Evolutionary conservation across 116 monocot genomes (phyloP).

Genomic region (Dioscorea cayenensis): DNA sequence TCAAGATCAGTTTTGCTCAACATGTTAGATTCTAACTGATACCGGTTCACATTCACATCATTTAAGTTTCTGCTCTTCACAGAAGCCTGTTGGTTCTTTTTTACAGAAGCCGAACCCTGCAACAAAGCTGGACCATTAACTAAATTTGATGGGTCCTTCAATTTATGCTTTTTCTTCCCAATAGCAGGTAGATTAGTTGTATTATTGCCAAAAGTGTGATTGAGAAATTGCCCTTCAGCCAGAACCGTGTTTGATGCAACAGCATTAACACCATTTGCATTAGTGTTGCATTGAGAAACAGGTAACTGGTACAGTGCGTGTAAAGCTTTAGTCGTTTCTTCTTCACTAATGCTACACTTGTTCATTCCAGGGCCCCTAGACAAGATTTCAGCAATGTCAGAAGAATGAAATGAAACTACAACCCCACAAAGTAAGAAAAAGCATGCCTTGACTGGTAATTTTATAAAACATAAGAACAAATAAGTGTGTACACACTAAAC

Average conservation of each 20-base stretch:
- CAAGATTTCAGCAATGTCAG: neutral
- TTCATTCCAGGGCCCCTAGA: conserved; percentile 76
- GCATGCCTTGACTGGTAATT: too few species aligned
- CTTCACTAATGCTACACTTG: conserved; percentile 69
- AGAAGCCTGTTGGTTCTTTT: conserved; percentile 32
- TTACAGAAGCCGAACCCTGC: conserved; percentile 14
- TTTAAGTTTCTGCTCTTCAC: conserved; percentile 30
- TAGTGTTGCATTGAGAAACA: conserved; percentile 21
- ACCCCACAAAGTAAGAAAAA: too few species aligned
- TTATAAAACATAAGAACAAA: too few species aligned
- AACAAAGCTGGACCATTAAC: conserved; percentile 7
- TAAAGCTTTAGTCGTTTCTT: conserved; percentile 78
- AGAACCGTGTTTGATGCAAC: conserved; percentile 17
- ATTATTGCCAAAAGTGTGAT: conserved; percentile 20
- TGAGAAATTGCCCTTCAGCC: conserved; percentile 12
- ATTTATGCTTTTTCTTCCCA: conserved; percentile 44
- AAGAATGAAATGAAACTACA: too few species aligned
- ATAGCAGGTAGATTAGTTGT: conserved; percentile 7
- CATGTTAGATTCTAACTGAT: conserved; percentile 17
- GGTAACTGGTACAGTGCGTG: conserved; percentile 50
- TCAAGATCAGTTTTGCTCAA: conserved; percentile 21
- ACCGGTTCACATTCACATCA: conserved; percentile 25
- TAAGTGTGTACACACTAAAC: too few species aligned
- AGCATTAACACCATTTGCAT: conserved; percentile 22
- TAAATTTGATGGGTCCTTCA: conserved; percentile 18